A percentile compares a stretch with the other conserved stretches of the same genome.
Evolutionary conservation across 1,139 yeast species (phyloP).

Genomic region (Sugiyamaella xylanicola): DNA sequence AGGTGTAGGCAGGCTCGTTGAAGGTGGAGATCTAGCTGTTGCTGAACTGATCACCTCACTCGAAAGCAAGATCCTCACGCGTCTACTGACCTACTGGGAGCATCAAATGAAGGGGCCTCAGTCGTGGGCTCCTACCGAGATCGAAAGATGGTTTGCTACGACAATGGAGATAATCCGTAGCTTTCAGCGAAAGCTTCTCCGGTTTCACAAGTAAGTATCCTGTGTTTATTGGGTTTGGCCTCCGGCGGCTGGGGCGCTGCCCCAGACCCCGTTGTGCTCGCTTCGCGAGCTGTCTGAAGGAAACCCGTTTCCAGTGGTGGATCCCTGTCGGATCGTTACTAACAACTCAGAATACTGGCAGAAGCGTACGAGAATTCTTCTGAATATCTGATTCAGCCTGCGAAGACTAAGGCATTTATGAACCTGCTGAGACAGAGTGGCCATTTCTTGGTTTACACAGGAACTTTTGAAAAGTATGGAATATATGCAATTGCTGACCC

Average conservation of each 20-base stretch:
- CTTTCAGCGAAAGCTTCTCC: constrained; percentile 76
- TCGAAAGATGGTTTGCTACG: constrained; percentile 78
- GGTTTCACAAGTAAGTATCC: constrained; percentile 57
- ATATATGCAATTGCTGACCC: constrained; percentile 71
- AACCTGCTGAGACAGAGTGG: constrained; percentile 62
- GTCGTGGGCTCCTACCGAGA: constrained; percentile 55
- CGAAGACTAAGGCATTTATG: constrained; percentile 52
- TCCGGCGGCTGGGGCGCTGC: too few species aligned
- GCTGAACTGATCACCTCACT: constrained; percentile 68
- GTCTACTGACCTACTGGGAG: constrained; percentile 70
- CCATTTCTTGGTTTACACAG: constrained; percentile 79
- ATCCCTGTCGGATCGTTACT: constrained; percentile 11
- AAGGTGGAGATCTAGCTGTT: constrained; percentile 82
- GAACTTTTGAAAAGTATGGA: constrained; percentile 73
- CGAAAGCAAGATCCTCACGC: constrained; percentile 65
- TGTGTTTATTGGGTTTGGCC: background rate
- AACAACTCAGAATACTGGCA: constrained; percentile 52
- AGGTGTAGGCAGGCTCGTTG: constrained; percentile 70
- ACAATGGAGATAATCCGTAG: constrained; percentile 85
- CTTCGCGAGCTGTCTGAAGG: too few species aligned
- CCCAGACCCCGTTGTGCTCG: too few species aligned
- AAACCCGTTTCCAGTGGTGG: too few species aligned
- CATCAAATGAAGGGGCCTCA: constrained; percentile 73
- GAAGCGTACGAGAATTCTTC: constrained; percentile 76
- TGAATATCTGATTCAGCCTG: constrained; percentile 64